Percentiles rank a stretch among this genome's conserved stretches.
phyloP scores from a whole-genome alignment of 2,329 filamentous ascomycete genomes.

The Plectosphaerella cucumerina region DNA sequence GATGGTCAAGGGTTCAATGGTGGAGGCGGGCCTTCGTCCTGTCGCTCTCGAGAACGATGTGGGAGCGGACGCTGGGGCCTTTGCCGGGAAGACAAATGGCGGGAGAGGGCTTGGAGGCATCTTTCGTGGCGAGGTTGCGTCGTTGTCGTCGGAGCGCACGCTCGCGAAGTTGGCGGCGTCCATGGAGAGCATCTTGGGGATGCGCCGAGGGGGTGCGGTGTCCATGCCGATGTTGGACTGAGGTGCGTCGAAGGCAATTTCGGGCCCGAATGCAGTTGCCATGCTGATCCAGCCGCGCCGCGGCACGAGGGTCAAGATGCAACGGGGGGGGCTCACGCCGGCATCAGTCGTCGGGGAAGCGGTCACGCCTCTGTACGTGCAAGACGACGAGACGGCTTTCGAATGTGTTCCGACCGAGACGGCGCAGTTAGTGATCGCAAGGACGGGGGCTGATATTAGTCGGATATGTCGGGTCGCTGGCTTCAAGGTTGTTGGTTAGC shows the following conservation, averaged over 20 bases:
- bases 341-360: conserved; percentile 28
- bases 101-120: conserved; percentile 38
- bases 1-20: conserved; percentile 39
- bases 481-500: too few species aligned
- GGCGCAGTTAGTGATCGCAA: too few species aligned
- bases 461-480: too few species aligned
- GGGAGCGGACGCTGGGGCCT: conserved; percentile 42
- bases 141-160: background rate
- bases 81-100: conserved; percentile 59
- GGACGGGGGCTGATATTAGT: too few species aligned
- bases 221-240: conserved; percentile 2
- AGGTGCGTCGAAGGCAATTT: conserved; percentile 24
- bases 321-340: conserved; percentile 28
- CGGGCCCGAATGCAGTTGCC: conserved; percentile 35
- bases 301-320: conserved; percentile 41
- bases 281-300: conserved; percentile 41
- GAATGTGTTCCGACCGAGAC: too few species aligned
- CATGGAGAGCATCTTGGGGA: conserved; percentile 1
- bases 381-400: background rate
- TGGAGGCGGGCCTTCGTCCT: conserved; percentile 48
- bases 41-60: conserved; percentile 43
- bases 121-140: conserved; percentile 27
- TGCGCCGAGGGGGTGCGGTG: background rate
- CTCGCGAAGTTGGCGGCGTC: background rate
- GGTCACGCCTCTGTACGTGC: background rate